Evolutionary conservation across 2,329 filamentous ascomycete genomes (phyloP), one percentile per base, ranked within the genome.

Genomic region (Sporothrix brasiliensis): DNA sequence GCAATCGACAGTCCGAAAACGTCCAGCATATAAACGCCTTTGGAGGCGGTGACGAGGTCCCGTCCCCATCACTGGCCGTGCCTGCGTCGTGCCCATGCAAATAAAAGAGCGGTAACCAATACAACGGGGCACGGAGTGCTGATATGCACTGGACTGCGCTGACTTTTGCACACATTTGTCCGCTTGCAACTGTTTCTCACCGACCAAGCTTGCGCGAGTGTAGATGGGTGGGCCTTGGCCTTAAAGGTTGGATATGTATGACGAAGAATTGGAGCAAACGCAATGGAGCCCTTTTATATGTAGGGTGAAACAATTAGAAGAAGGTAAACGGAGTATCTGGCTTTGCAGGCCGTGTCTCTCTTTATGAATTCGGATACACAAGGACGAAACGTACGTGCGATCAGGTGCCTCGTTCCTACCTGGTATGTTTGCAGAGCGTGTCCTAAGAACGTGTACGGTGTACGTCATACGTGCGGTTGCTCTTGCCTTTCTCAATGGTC

Each of bases 131-230:
- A 65, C 44, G 44, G 24, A n/a, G 44, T 49, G n/a, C 39, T 63
- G 41, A 21, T 14, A 50, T 65, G 60, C 54, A 27, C 39, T 47
- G 39, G 34, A 24, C 34, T 61, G 58, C 16, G 4, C 30, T 34
- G 21, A 34, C 39, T 47, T 61, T 14, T 65, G 60, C 44, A 65
- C 44, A n/a, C 60, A 13, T 34, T 50, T 65, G 60, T 24, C 44
- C 47, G 50, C 44, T 30, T 47, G 41, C 7, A 34, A 30, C 65
- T 52, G 24, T 27, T 41, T 67, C 47, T 54, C 16, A 30, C 66
- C 39, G 53, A 74, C 74, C 75, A 75, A 74, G 69, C 69, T 75
- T 75, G 75, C 74, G 73, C 74, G 73, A 72, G 54, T 69, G 70
- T n/a, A 58, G 65, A 14, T 41, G 30, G n/a, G n/a, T n/a, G n/a